Percentiles rank a stretch among this genome's conserved stretches.
phyloP scores from a whole-genome alignment of 208 protist genomes.

The Leishmania martiniquensis region DNA sequence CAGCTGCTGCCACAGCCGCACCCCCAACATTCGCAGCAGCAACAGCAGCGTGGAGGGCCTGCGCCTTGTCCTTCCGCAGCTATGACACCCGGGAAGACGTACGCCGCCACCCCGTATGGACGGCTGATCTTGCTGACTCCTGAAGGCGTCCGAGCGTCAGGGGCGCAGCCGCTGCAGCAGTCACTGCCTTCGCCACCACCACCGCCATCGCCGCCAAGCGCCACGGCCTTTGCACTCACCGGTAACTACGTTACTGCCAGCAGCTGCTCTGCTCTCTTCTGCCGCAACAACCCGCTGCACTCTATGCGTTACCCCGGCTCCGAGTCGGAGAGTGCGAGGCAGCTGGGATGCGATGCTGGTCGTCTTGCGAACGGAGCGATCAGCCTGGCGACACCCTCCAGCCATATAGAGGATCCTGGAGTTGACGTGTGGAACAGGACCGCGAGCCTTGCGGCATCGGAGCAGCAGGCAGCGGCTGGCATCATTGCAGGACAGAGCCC shows the following conservation, averaged over 20 bases:
- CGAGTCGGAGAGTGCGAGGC: neutral
- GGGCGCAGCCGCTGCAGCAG: neutral
- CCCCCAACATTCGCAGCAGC: neutral
- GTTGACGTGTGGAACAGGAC: neutral
- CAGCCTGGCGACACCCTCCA: neutral
- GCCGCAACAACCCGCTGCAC: conserved; percentile 19
- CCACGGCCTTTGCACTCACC: neutral
- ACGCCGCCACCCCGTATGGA: conserved; percentile 7
- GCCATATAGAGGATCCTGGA: neutral
- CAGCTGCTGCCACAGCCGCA: neutral
- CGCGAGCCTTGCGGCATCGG: neutral
- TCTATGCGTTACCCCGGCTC: conserved; percentile 8
- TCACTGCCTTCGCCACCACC: conserved; percentile 5
- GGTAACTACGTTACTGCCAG: conserved; percentile 13
- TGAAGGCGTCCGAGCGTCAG: neutral
- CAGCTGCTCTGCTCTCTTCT: conserved; percentile 16
- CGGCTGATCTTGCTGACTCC: conserved; percentile 6
- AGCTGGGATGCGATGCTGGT: neutral
- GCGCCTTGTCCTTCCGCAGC: neutral
- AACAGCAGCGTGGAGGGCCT: neutral
- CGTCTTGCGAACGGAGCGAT: neutral
- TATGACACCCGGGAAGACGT: conserved; percentile 4
- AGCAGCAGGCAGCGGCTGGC: neutral
- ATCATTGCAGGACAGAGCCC: neutral
- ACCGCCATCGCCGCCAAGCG: conserved; percentile 1